Evolutionary conservation across 2,329 filamentous ascomycete species (phyloP), one percentile per base, ranked within the genome.

Genomic region (Aspergillus sp.): DNA sequence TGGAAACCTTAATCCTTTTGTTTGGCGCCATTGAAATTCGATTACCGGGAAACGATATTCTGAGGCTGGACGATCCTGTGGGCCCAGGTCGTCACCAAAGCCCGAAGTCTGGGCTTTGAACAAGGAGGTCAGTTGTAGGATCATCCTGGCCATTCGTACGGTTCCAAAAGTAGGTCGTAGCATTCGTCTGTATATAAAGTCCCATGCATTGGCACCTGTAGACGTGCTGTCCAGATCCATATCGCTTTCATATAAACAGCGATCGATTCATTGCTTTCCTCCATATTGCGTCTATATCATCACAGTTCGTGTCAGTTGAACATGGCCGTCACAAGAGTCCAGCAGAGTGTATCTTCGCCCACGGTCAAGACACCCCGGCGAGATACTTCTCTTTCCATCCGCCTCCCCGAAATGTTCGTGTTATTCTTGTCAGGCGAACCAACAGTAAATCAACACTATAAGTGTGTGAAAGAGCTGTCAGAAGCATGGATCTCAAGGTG

Each of bases 331-430:
- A 45, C 50, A 15, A 43, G 48, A 32, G 12, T 50, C 13, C 32
- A 48, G 41, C 60, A 62, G 25, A 51, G 36, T 13, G 12, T 59
- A 12, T 15, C 49, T n/a, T 41, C 28, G 23, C 61, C 19, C 3
- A 41, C 10, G 21, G 43, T 41, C 28, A 49, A 49, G 50, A 12
- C 17, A 8, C 39, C 21, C 28, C 51, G 25, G 23, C 30, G 25
- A 15, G 41, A 48, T 15, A 28, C 36, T 25, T 54, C 57, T 48
- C 45, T 63, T 25, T 30, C 53, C 2, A 62, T 67, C 13, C 47
- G 32, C 12, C 58, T 74, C 3, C 71, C 71, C 0, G 68, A 73
- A 32, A 63, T 72, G 64, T 74, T 72, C 53, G 66, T 68, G 8
- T 69, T 70, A 1, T 72, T 72, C 38, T 63, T 73, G 52, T 68